These are phyloP conservation scores for Venturia effusa DNA, from an alignment of 2,329 filamentous ascomycete genomes.

Conservation along the genomic window DNA sequence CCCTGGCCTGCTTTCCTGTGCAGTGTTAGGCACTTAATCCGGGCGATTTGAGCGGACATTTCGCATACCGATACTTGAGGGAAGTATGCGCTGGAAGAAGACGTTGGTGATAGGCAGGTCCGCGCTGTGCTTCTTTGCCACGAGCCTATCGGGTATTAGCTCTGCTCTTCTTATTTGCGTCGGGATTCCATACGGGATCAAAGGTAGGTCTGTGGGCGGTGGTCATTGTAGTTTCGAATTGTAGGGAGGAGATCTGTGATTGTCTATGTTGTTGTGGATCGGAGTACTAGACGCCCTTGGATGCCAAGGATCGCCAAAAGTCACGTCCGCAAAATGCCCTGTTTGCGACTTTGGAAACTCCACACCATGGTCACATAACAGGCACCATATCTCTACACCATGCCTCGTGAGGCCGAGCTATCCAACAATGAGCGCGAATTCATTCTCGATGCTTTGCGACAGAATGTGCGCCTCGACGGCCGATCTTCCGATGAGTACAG, in stretches of 20 bases:
- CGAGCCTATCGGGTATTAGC: constrained; percentile 50
- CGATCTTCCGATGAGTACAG: constrained; percentile 73
- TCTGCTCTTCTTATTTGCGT: not conserved
- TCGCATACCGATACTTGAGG: constrained; percentile 66
- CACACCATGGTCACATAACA: not conserved
- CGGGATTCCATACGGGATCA: constrained; percentile 58
- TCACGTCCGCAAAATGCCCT: not conserved
- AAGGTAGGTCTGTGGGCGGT: constrained; percentile 79
- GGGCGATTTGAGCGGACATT: not conserved
- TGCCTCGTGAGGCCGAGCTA: constrained; percentile 88
- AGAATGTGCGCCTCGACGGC: constrained; percentile 75
- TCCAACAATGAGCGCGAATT: constrained; percentile 85
- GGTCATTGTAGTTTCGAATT: constrained; percentile 27
- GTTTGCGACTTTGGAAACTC: not conserved
- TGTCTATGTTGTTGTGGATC: not conserved
- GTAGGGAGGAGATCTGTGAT: not conserved
- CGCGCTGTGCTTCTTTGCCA: constrained; percentile 89
- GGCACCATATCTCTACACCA: constrained; percentile 31
- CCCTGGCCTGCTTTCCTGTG: constrained; percentile 75
- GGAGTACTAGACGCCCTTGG: not conserved
- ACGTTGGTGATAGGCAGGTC: constrained; percentile 91
- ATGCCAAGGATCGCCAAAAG: not conserved
- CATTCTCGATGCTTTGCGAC: constrained; percentile 67
- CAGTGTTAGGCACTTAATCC: not conserved
- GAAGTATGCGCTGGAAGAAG: constrained; percentile 88